A percentile compares a stretch with the other conserved stretches of the same genome.
Conservation (phyloP, 2,329 filamentous ascomycete species). For the Phialophora chinensis region DNA sequence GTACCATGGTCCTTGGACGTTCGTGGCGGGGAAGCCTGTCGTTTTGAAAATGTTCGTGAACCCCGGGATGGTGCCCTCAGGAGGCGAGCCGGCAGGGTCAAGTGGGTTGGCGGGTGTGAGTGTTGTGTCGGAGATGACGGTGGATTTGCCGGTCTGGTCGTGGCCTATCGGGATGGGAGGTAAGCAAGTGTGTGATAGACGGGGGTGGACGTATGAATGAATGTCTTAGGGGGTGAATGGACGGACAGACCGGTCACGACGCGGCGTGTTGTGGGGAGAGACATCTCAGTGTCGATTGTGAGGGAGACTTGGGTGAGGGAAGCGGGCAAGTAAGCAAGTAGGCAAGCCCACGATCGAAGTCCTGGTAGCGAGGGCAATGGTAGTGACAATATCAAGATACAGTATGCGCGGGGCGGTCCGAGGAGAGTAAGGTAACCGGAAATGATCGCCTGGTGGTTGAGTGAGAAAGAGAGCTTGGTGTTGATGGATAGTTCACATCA, state of each 20-base stretch:
- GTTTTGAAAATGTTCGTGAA: slow-evolving; percentile 42
- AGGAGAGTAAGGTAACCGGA: background rate
- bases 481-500: background rate
- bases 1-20: slow-evolving; percentile 36
- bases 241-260: slow-evolving; percentile 30
- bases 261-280: slow-evolving; percentile 28
- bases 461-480: background rate
- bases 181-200: background rate
- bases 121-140: slow-evolving; percentile 40
- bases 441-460: background rate
- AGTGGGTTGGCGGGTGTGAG: slow-evolving; percentile 42
- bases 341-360: background rate
- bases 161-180: slow-evolving; percentile 35
- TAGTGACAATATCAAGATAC: background rate
- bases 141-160: slow-evolving; percentile 40
- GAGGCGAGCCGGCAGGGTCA: slow-evolving; percentile 36
- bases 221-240: background rate
- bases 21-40: slow-evolving; percentile 37
- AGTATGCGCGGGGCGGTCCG: background rate
- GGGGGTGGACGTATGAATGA: background rate
- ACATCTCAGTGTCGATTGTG: slow-evolving; percentile 14
- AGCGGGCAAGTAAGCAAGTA: background rate
- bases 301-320: background rate
- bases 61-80: slow-evolving; percentile 37
- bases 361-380: background rate